A percentile compares a stretch with the other conserved stretches of the same genome.
These are phyloP conservation scores for Tricholoma sp. DNA, from an alignment of 768 basidiomycete species.

Conservation along the genomic window DNA sequence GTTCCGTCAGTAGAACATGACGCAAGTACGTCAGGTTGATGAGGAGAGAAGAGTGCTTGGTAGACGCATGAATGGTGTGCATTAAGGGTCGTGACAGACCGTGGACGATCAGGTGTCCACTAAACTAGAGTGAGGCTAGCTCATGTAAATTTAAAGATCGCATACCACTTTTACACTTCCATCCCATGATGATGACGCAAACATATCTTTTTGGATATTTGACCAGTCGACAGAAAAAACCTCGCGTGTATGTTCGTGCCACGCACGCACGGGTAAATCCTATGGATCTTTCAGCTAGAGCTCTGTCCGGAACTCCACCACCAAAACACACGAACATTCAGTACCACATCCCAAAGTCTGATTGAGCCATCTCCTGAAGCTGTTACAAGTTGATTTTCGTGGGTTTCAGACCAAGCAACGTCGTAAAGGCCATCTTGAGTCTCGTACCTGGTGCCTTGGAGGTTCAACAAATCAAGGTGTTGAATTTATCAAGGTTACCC, in stretches of 20 bases:
- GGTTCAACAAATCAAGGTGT: conserved; percentile 15
- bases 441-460: conserved; percentile 58
- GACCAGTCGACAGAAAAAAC: conserved; percentile 96
- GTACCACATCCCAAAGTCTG: conserved; percentile 83
- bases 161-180: conserved; percentile 83
- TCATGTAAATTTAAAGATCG: conserved; percentile 6
- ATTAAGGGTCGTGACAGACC: conserved; percentile 76
- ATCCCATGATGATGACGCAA: conserved; percentile 90
- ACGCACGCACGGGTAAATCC: conserved; percentile 86
- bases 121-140: conserved; percentile 23
- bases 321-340: conserved; percentile 55
- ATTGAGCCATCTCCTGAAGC: conserved; percentile 89
- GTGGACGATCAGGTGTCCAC: conserved; percentile 85
- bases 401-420: conserved; percentile 90
- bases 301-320: not conserved
- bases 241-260: conserved; percentile 93
- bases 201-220: conserved; percentile 84
- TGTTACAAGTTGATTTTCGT: conserved; percentile 90
- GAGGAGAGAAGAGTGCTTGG: conserved; percentile 88
- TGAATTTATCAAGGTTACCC: conserved; percentile 25
- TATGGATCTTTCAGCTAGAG: conserved; percentile 25
- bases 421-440: conserved; percentile 89
- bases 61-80: conserved; percentile 87
- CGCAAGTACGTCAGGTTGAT: conserved; percentile 75
- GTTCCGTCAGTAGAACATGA: conserved; percentile 88